Base-by-base conservation (phyloP, 2,329 filamentous ascomycete species). In the Beauveria australis region DNA sequence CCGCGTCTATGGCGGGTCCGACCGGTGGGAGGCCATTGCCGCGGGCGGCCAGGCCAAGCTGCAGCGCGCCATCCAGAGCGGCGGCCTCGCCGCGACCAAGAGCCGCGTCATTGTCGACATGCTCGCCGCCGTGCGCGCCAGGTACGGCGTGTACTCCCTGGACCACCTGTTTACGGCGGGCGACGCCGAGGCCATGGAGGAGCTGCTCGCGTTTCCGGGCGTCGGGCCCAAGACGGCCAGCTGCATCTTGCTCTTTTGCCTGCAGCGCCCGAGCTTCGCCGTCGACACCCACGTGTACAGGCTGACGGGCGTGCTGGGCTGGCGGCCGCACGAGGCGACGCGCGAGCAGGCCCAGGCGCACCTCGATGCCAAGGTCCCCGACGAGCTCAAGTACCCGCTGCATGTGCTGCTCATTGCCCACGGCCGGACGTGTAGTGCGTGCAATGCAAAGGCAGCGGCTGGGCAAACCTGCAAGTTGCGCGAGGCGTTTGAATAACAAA, bases 1-100 rank as follows among this genome's bases (percentile, higher is more conserved):
- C 67, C 61, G 56, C 16, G 71, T 66, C 5, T 79, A 80, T 68
- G 77, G 76, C 19, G 68, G 72, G 37, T 75, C 72, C 65, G 75
- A 78, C 62, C 67, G 69, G 30, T 81, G 78, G 78, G 73, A 71
- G 0, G 71, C 67, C 43, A 76, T 81, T 55, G 75, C 67, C 5
- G 63, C 62, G 1, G 77, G 76, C 41, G 76, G 78, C 0, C 69
- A 70, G 47, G 63, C 69, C 16, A 73, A 71, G 64, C 70, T 81
- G 6, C 72, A 78, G 62, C 78, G 85, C 65, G 83, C 89, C 0
- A 92, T 92, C 67, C 84, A 85, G 70, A 79, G 79, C 26, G 90
- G 89, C 33, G 90, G 90, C 0, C 76, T 93, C 1, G 87, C 85
- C 16, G 81, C 82, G 41, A 78, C 83, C n/a, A 94, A 93, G 73